A percentile compares a stretch with the other conserved stretches of the same genome.
Evolutionary conservation across 2,329 filamentous ascomycete genomes (phyloP).

Genomic region (Pseudophaeomoniella oleicola): DNA sequence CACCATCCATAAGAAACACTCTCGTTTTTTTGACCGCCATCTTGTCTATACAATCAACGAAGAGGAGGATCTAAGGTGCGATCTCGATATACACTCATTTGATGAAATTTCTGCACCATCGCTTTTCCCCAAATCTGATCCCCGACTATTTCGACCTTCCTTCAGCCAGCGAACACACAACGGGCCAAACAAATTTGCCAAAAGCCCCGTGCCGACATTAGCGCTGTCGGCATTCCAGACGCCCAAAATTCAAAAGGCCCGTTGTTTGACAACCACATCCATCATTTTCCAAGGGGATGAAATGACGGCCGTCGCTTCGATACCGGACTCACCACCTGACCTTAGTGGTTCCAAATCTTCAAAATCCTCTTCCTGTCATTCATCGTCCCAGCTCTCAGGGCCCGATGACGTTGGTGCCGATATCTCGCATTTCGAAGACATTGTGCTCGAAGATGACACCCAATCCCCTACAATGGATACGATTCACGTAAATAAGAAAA

Average conservation of each 20-base stretch:
- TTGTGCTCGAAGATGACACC: conserved; percentile 58
- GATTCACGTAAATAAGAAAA: not conserved
- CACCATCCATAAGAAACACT: not conserved
- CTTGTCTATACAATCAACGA: not conserved
- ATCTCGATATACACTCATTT: not conserved
- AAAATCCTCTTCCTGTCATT: conserved; percentile 78
- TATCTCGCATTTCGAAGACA: conserved; percentile 80
- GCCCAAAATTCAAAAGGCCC: not conserved
- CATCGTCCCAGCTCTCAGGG: conserved; percentile 59
- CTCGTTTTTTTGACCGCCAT: conserved; percentile 8
- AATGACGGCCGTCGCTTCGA: conserved; percentile 30
- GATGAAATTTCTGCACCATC: not conserved
- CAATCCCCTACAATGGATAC: conserved; percentile 1
- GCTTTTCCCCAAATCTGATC: not conserved
- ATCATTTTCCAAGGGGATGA: conserved; percentile 13
- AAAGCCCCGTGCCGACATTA: not conserved
- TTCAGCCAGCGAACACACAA: not conserved
- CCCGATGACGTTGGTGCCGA: conserved; percentile 52
- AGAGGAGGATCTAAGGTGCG: not conserved
- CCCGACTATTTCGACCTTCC: not conserved
- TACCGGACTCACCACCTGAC: conserved; percentile 58
- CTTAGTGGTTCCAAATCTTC: conserved; percentile 78
- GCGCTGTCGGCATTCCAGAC: not conserved
- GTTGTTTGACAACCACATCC: not conserved
- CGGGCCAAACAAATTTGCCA: not conserved